Percentiles rank a stretch among this genome's conserved stretches.
Evolutionary conservation across 495 filamentous ascomycete genomes (phyloP).

Genomic region (Rusavskia elegans): DNA sequence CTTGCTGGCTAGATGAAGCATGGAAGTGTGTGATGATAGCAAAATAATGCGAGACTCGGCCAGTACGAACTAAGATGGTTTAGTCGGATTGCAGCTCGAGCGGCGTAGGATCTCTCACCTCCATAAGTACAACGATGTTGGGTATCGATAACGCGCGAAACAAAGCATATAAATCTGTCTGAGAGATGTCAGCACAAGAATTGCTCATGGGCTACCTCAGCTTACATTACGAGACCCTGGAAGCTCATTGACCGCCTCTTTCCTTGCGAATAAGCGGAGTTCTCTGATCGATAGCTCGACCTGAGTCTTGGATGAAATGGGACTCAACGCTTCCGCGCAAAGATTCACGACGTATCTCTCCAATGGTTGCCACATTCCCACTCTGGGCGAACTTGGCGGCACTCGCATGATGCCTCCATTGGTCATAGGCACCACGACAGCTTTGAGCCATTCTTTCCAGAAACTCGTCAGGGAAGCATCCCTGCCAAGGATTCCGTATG

Average conservation of each 20-base stretch:
- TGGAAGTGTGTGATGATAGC: slow-evolving; percentile 84
- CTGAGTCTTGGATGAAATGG: slow-evolving; percentile 84
- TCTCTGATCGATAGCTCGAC: slow-evolving; percentile 86
- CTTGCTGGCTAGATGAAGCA: slow-evolving; percentile 83
- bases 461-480: slow-evolving; percentile 74
- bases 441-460: slow-evolving; percentile 98
- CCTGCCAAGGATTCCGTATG: slow-evolving; percentile 83
- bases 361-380: slow-evolving; percentile 92
- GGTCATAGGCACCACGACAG: slow-evolving; percentile 84
- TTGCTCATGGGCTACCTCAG: not conserved
- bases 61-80: slow-evolving; percentile 47
- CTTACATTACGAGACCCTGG: slow-evolving; percentile 67
- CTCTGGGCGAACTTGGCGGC: slow-evolving; percentile 71
- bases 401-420: slow-evolving; percentile 72
- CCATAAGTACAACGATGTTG: slow-evolving; percentile 83
- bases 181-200: slow-evolving; percentile 13
- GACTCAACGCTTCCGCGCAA: slow-evolving; percentile 86
- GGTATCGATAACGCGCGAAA: slow-evolving; percentile 79
- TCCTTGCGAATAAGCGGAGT: slow-evolving; percentile 77
- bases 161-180: slow-evolving; percentile 81
- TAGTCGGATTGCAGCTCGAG: not conserved
- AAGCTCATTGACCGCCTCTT: slow-evolving; percentile 86
- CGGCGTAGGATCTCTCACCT: slow-evolving; percentile 25
- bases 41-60: slow-evolving; percentile 92
- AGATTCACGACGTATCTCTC: slow-evolving; percentile 97